A percentile compares a stretch with the other conserved stretches of the same genome.
These are phyloP conservation scores for Phytophthora niederhauseri DNA, from an alignment of 352 stramenopile genomes.

Conservation along the genomic window DNA sequence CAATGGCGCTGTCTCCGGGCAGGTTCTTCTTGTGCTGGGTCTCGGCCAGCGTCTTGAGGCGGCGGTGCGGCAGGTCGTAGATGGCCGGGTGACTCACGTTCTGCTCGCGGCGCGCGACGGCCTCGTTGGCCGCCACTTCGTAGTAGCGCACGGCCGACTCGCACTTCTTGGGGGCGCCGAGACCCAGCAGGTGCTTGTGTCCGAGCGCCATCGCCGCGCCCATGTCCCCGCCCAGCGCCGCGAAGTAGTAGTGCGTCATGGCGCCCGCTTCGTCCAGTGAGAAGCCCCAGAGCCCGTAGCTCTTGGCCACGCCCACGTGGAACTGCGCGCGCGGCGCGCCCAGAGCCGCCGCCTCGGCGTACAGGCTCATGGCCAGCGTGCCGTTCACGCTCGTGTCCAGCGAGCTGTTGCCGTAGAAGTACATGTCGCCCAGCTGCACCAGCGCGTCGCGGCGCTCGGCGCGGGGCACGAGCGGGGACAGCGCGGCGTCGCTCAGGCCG, in stretches of 20 bases:
- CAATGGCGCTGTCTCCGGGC: conserved; percentile 73
- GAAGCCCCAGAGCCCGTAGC: conserved; percentile 82
- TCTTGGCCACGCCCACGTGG: conserved; percentile 83
- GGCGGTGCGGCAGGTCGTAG: conserved; percentile 73
- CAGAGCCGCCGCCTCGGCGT: conserved; percentile 57
- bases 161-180: conserved; percentile 81
- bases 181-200: conserved; percentile 75
- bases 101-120: conserved; percentile 63
- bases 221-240: conserved; percentile 67
- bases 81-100: conserved; percentile 65
- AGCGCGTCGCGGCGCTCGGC: conserved; percentile 56
- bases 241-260: conserved; percentile 88
- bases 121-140: conserved; percentile 85
- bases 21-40: conserved; percentile 84
- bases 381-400: conserved; percentile 66
- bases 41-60: conserved; percentile 76
- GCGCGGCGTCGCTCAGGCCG: conserved; percentile 53
- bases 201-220: conserved; percentile 80
- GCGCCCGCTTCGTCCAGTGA: conserved; percentile 64
- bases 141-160: conserved; percentile 90
- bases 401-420: conserved; percentile 81
- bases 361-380: conserved; percentile 74
- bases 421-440: conserved; percentile 73
- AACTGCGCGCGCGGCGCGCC: conserved; percentile 81
- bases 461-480: conserved; percentile 33